A percentile compares a stretch with the other conserved stretches of the same genome.
These are phyloP conservation scores for Diplotaxis tenuifolia DNA, from an alignment of 345 rosid genomes.

Conservation along the genomic window DNA sequence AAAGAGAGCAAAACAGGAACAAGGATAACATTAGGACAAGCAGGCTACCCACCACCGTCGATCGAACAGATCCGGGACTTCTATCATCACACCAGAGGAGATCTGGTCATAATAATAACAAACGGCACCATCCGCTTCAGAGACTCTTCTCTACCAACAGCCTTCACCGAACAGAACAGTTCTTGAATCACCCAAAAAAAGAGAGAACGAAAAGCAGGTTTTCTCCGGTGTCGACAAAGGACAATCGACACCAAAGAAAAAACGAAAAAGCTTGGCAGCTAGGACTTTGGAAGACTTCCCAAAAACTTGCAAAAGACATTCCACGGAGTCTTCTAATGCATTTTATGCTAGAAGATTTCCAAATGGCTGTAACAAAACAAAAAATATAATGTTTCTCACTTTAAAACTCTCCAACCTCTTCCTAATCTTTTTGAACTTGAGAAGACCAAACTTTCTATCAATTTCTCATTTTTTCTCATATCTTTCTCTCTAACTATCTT, in stretches of 20 bases:
- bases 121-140: not conserved
- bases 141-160: not conserved
- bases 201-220: not conserved
- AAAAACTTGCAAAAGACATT: too few species aligned
- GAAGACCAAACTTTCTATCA: too few species aligned
- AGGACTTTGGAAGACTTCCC: too few species aligned
- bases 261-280: too few species aligned
- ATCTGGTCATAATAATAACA: not conserved
- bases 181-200: not conserved
- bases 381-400: too few species aligned
- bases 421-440: too few species aligned
- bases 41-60: not conserved
- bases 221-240: not conserved
- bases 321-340: too few species aligned
- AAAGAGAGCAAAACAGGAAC: not conserved
- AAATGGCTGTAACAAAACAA: too few species aligned
- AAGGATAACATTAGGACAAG: not conserved
- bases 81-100: not conserved
- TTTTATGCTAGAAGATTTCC: too few species aligned
- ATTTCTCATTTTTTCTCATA: too few species aligned
- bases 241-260: not conserved
- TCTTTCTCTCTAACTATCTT: too few species aligned
- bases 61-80: not conserved
- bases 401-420: too few species aligned
- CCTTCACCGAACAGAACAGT: not conserved